These are phyloP conservation scores for Coniella lustricola DNA, from an alignment of 2,329 filamentous ascomycete genomes.

Conservation along the genomic window DNA sequence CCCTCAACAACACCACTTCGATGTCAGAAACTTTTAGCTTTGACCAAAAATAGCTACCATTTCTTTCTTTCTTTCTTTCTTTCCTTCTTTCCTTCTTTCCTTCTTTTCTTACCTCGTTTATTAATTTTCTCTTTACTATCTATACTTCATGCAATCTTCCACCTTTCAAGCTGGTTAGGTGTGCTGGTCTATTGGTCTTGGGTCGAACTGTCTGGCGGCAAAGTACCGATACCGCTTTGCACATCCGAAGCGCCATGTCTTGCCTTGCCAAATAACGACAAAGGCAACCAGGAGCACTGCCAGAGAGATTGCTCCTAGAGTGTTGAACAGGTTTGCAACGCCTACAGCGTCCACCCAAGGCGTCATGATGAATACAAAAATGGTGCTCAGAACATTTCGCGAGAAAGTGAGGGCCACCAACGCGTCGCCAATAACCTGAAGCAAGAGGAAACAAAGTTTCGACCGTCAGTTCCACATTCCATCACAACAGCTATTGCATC, in stretches of 20 bases:
- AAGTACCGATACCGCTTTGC: constrained; percentile 12
- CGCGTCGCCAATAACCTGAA: constrained; percentile 15
- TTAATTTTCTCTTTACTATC: neutral
- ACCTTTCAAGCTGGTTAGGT: neutral
- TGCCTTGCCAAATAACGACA: constrained; percentile 16
- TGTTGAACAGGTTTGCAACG: constrained; percentile 17
- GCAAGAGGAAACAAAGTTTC: too few relatives aligned
- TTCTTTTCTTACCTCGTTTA: too few relatives aligned
- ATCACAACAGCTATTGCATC: neutral
- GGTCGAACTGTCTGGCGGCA: constrained; percentile 16
- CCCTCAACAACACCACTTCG: too few relatives aligned
- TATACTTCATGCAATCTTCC: neutral
- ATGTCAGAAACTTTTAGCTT: too few relatives aligned
- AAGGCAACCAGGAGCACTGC: constrained; percentile 14
- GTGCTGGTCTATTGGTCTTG: constrained; percentile 11
- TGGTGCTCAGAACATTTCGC: constrained; percentile 15
- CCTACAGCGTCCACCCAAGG: constrained; percentile 14
- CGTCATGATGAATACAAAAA: constrained; percentile 16
- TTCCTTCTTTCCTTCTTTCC: too few relatives aligned
- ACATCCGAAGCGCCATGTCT: constrained; percentile 11
- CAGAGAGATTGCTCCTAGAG: constrained; percentile 15
- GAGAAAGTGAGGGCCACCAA: constrained; percentile 16
- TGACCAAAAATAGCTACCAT: too few relatives aligned
- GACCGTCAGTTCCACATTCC: neutral
- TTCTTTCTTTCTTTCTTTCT: too few relatives aligned